These are phyloP conservation scores for Rosa persica DNA, from an alignment of 306 rosid species.

Conservation along the genomic window DNA sequence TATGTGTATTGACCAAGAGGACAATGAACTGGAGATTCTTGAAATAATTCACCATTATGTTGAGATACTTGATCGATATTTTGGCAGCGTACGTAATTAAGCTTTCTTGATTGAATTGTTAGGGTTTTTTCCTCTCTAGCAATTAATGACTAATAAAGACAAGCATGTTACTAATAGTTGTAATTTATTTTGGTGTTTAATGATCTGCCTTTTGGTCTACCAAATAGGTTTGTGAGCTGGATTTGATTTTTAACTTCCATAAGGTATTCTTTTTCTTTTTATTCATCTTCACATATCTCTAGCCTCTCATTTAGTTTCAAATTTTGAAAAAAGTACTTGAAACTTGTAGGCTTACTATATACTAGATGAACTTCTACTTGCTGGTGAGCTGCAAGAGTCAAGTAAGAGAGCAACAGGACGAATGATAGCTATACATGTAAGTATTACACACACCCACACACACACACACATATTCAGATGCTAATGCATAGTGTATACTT, in stretches of 20 bases:
- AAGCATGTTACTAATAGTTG: slow-evolving; percentile 13
- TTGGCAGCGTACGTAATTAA: slow-evolving; percentile 61
- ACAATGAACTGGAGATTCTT: slow-evolving; percentile 84
- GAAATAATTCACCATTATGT: slow-evolving; percentile 84
- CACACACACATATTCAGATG: neutral
- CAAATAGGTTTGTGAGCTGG: slow-evolving; percentile 71
- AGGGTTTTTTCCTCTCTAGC: neutral
- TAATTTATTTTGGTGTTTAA: neutral
- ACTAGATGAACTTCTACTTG: slow-evolving; percentile 81
- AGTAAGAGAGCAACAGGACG: slow-evolving; percentile 87
- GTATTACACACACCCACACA: too few species aligned
- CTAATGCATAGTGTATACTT: neutral
- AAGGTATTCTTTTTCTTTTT: slow-evolving; percentile 45
- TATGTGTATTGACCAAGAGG: slow-evolving; percentile 69
- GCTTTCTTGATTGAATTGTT: neutral
- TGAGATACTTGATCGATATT: slow-evolving; percentile 81
- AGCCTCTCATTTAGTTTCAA: neutral
- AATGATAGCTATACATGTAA: slow-evolving; percentile 90
- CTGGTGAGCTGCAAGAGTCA: slow-evolving; percentile 93
- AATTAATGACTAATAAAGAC: neutral
- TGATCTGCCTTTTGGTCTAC: neutral
- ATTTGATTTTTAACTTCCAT: slow-evolving; percentile 84
- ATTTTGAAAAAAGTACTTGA: slow-evolving; percentile 11
- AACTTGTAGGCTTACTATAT: slow-evolving; percentile 68
- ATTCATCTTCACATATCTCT: neutral